Conservation (phyloP, 352 stramenopile genomes). For the Elongisporangium undulatum region DNA sequence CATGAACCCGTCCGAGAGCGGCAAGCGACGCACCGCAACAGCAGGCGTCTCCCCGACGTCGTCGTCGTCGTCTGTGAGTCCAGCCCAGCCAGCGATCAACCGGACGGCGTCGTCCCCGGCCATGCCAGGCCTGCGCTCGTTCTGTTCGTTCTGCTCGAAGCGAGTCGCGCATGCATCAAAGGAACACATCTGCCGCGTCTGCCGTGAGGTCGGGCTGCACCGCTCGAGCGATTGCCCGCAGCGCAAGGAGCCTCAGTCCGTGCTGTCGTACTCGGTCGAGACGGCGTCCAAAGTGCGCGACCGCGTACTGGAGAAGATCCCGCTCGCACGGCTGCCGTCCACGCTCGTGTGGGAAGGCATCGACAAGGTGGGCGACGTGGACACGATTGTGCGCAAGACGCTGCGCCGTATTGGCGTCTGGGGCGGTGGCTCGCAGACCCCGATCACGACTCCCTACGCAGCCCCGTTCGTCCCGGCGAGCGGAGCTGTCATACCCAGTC, state of each 20-base stretch:
- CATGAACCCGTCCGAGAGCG: constrained; percentile 15
- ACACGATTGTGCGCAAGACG: constrained; percentile 61
- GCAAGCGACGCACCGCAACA: constrained; percentile 1
- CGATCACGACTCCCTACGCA: constrained; percentile 73
- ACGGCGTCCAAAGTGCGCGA: constrained; percentile 60
- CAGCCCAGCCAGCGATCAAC: constrained; percentile 6
- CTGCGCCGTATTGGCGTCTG: constrained; percentile 71
- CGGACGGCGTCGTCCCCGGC: constrained; percentile 1
- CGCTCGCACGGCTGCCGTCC: constrained; percentile 37
- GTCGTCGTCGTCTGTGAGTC: not conserved
- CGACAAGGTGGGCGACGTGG: constrained; percentile 73
- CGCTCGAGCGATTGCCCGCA: constrained; percentile 54
- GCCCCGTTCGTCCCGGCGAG: constrained; percentile 6
- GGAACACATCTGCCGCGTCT: constrained; percentile 60
- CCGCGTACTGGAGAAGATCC: constrained; percentile 51
- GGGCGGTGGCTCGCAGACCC: constrained; percentile 77
- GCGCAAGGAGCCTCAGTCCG: constrained; percentile 23
- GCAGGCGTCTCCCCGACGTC: not conserved
- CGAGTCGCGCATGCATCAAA: constrained; percentile 44
- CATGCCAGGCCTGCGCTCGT: constrained; percentile 3
- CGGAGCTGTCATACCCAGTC: not conserved
- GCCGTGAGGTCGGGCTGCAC: constrained; percentile 43
- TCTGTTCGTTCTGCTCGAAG: constrained; percentile 64
- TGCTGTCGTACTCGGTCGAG: constrained; percentile 65
- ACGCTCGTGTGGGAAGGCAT: constrained; percentile 54